Conservation (phyloP, 495 filamentous ascomycete species). For the Jackrogersella multiformis region DNA sequence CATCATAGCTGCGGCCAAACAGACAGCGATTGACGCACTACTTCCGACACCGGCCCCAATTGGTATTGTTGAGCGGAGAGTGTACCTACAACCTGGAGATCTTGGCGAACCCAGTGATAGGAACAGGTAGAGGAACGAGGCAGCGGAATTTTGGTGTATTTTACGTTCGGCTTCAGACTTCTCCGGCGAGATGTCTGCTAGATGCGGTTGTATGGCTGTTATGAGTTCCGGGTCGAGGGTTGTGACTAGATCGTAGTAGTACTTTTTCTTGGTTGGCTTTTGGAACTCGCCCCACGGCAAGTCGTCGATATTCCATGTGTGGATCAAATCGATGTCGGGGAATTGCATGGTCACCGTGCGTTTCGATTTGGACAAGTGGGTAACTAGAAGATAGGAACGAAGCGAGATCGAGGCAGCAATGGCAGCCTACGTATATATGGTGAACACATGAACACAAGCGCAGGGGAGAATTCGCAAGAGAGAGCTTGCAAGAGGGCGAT, state of each 20-base stretch:
- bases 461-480: too few relatives aligned
- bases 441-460: constrained; percentile 1
- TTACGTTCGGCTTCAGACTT: constrained; percentile 73
- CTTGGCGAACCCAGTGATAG: constrained; percentile 81
- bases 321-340: constrained; percentile 82
- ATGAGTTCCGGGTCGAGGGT: constrained; percentile 83
- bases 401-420: constrained; percentile 94
- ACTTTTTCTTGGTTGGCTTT: constrained; percentile 84
- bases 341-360: constrained; percentile 86
- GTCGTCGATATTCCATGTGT: constrained; percentile 91
- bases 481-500: background rate
- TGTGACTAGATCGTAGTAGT: constrained; percentile 88
- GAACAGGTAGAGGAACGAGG: constrained; percentile 91
- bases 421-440: constrained; percentile 67
- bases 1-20: constrained; percentile 84
- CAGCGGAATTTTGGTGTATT: constrained; percentile 80
- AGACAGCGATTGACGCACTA: constrained; percentile 91
- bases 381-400: constrained; percentile 94
- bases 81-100: constrained; percentile 84
- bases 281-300: constrained; percentile 87
- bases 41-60: constrained; percentile 92
- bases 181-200: constrained; percentile 71
- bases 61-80: constrained; percentile 91
- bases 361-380: constrained; percentile 84
- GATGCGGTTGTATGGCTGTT: constrained; percentile 77